Base-by-base conservation (phyloP, 192 early-diverging fungal genomes). In the Backusella macrospora region DNA sequence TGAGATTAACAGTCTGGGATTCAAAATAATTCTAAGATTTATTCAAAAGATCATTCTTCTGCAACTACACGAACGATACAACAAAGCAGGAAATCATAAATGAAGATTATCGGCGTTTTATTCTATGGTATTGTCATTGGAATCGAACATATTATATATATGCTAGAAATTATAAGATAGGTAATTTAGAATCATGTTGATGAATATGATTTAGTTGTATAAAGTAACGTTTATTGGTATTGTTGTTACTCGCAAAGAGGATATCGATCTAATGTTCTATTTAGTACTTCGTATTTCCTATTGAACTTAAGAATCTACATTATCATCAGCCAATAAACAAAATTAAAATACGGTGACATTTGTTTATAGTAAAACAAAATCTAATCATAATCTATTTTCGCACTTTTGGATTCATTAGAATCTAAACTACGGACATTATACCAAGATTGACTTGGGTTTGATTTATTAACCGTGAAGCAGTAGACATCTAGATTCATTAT, bases 1-100 rank as follows among this genome's bases (percentile, higher is more conserved):
- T 52, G 49, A 52, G 18, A 52, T 52, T 52, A 52, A 52, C 18
- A 8, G 18, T 52, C 49, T 52, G 49, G 18, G n/a, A 52, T 52
- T 52, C n/a, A 52, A 52, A 52, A 52, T 16, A 52, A 52, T 52
- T 52, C 49, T 52, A 52, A 52, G 49, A 52, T 52, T 9, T 52
- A 18, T 10, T 52, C 49, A 18, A 52, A 16, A 52, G 49, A 52
- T 52, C 49, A 18, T n/a, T 52, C n/a, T 52, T 52, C 9, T 18
- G 18, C 49, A 18, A 23, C 16, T 52, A 52, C n/a, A 18, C 18
- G 49, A 18, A 52, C 49, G n/a, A 52, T 52, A 18, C 18, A 52
- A 3, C 9, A 18, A 52, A 52, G 15, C n/a, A 52, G 9, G 18
- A 3, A 9, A 2, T 18, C n/a, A 7, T 10, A 8, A 18, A 52